Percentiles rank a stretch among this genome's conserved stretches.
phyloP scores from a whole-genome alignment of 208 protist genomes.

The Leishmania gerbilli region DNA sequence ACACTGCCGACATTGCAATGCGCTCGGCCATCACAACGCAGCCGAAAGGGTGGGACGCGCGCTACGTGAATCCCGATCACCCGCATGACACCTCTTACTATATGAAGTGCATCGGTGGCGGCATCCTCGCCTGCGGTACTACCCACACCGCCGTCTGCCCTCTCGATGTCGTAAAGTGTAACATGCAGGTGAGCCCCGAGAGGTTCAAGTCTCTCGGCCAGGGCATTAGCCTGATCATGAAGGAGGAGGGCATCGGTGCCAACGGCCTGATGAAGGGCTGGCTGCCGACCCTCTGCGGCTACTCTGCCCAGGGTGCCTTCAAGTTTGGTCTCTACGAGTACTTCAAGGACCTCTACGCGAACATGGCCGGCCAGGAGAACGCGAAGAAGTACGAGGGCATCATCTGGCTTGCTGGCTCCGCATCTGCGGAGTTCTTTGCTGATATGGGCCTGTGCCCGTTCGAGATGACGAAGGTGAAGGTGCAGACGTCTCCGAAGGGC shows the following conservation, averaged over 20 bases:
- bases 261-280: constrained; percentile 89
- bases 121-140: constrained; percentile 93
- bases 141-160: constrained; percentile 95
- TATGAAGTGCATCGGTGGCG: constrained; percentile 92
- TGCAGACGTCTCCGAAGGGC: constrained; percentile 88
- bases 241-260: constrained; percentile 74
- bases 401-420: constrained; percentile 92
- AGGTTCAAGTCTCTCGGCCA: constrained; percentile 83
- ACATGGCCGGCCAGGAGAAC: constrained; percentile 88
- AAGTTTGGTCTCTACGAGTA: constrained; percentile 97
- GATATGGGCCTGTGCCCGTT: constrained; percentile 96
- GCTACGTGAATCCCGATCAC: constrained; percentile 64
- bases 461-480: constrained; percentile 94
- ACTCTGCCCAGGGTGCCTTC: constrained; percentile 91
- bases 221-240: constrained; percentile 63
- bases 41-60: constrained; percentile 73
- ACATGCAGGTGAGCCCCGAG: constrained; percentile 93
- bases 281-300: constrained; percentile 92
- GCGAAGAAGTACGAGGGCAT: constrained; percentile 64
- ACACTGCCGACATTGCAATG: background rate
- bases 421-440: constrained; percentile 97
- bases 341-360: constrained; percentile 93
- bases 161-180: constrained; percentile 97
- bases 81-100: constrained; percentile 91
- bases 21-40: background rate